phyloP scores from a whole-genome alignment of 176 grass and related monocot species.

The Chloris gayana region DNA sequence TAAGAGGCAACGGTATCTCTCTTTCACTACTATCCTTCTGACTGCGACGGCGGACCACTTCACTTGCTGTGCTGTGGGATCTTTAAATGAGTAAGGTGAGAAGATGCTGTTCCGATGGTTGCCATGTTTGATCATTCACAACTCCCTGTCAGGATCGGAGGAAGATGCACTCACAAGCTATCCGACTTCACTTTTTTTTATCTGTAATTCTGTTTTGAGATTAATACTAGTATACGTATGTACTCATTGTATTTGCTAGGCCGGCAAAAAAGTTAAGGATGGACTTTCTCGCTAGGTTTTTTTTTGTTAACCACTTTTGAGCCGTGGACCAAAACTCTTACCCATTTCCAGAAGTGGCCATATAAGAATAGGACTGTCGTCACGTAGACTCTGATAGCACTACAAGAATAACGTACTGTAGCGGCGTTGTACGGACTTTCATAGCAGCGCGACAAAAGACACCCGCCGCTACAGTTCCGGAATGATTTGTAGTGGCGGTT shows the following conservation, averaged over 20 bases:
- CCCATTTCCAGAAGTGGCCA: neutral
- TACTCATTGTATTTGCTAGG: neutral
- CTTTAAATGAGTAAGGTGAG: slow-evolving; percentile 39
- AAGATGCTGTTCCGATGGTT: slow-evolving; percentile 40
- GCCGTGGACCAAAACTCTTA: neutral
- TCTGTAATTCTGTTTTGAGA: neutral
- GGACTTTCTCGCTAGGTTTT: neutral
- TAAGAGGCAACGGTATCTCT: slow-evolving; percentile 47
- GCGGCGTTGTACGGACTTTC: too few species aligned
- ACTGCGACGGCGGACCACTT: slow-evolving; percentile 44
- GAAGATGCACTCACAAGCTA: neutral
- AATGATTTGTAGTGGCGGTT: too few species aligned
- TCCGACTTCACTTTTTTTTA: neutral
- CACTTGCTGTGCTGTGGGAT: neutral
- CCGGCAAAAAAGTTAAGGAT: neutral
- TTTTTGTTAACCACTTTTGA: neutral
- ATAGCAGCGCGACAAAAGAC: too few species aligned
- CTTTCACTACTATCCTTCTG: slow-evolving; percentile 20
- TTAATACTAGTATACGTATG: neutral
- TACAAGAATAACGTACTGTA: too few species aligned
- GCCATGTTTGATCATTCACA: slow-evolving; percentile 38
- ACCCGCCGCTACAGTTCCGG: too few species aligned
- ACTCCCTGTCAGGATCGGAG: neutral
- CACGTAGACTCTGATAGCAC: neutral
- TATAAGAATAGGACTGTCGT: neutral